Base-by-base conservation (phyloP, 108 stramenopile species). In the Discostella stelligeroides region DNA sequence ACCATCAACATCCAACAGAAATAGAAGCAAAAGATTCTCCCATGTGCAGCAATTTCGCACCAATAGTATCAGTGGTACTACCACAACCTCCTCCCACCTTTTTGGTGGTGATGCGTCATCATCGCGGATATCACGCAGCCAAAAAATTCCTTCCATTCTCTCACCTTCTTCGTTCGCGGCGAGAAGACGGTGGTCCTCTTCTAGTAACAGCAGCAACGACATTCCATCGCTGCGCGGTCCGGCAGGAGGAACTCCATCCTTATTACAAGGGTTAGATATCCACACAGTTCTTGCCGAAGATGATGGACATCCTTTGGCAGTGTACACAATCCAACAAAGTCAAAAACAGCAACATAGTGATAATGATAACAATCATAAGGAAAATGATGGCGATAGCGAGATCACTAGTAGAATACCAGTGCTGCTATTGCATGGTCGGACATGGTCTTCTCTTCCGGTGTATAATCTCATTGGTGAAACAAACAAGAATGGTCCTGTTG, bases 361-460 rank as follows among this genome's bases (percentile, higher is more conserved):
- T 66, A 67, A 87, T 4, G 43, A 49, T 13, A 29, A 61, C 0
- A 23, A 49, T 7, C 30, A 60, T 0, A 46, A 55, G 20, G 51
- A 51, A 5, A 29, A 56, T n/a, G 43, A 45, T 2, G 39, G 30
- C 28, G 24, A 56, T 28, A n/a, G 37, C 49, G 15, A 24, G 4
- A 57, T n/a, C n/a, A n/a, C 55, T 13, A 40, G 12, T 14, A 47
- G 80, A 59, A 72, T 63, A n/a, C 88, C 88, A 7, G 47, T 95
- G 7, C 60, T 95, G 38, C 46, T 95, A 59, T 62, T 95, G 18
- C 94, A 95, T 66, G 94, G 94, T 15, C 75, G 94, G 18, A 95
- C 94, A 1, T 95, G 94, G 94, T 91, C 90, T 28, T 88, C 88
- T 11, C 85, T 95, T 4, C 91, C 94, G 1, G 94, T 95, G 10